Percentiles rank a stretch among this genome's conserved stretches.
Conservation (phyloP, 805 yeast species). For the Lipomyces chichibuensis region DNA sequence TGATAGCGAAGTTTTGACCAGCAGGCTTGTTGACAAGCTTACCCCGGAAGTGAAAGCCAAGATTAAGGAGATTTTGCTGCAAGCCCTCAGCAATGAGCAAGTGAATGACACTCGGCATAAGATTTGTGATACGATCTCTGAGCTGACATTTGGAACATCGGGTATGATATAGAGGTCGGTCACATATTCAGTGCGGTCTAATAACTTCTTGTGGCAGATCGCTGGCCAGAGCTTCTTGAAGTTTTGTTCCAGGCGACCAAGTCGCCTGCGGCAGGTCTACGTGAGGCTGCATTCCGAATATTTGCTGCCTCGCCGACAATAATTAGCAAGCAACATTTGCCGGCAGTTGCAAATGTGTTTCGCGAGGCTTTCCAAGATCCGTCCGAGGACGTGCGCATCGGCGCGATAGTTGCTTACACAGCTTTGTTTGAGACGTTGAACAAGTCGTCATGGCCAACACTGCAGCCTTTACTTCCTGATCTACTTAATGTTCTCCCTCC, state of each 20-base stretch:
- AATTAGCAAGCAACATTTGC: constrained; percentile 61
- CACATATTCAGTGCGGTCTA: neutral
- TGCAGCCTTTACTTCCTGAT: constrained; percentile 80
- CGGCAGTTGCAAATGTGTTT: constrained; percentile 68
- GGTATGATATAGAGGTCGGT: constrained; percentile 37
- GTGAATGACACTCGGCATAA: constrained; percentile 84
- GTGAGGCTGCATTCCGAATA: constrained; percentile 91
- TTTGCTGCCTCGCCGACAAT: constrained; percentile 81
- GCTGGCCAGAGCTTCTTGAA: constrained; percentile 82
- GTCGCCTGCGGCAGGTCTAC: constrained; percentile 62
- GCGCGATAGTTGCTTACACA: constrained; percentile 90
- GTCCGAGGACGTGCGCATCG: constrained; percentile 81
- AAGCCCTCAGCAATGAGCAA: constrained; percentile 70
- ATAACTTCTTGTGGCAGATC: constrained; percentile 45
- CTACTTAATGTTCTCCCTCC: constrained; percentile 85
- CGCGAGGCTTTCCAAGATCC: constrained; percentile 78
- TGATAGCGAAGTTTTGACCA: constrained; percentile 59
- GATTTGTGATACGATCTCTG: constrained; percentile 91
- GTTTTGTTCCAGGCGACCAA: constrained; percentile 68
- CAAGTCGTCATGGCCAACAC: constrained; percentile 71
- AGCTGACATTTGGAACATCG: constrained; percentile 60
- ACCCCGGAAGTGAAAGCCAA: constrained; percentile 60
- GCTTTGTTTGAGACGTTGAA: constrained; percentile 84
- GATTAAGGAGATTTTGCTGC: constrained; percentile 66
- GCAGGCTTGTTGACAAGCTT: constrained; percentile 75